phyloP scores from a whole-genome alignment of 1,284 basidiomycete species.

The Uromyces viciae-fabae region DNA sequence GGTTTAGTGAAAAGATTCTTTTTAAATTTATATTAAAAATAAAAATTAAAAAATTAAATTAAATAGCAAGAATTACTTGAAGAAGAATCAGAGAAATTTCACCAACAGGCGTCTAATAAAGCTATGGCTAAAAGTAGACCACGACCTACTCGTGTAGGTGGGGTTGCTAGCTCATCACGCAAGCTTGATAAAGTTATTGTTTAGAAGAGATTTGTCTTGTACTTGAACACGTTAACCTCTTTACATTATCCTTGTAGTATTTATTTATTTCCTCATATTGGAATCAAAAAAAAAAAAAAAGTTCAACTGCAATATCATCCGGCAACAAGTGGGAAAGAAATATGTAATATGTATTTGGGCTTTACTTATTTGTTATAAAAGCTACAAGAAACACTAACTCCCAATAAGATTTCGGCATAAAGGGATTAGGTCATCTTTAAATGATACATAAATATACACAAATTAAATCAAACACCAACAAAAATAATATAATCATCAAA shows the following conservation, averaged over 20 bases:
- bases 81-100: neutral
- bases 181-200: neutral
- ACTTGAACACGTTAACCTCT: neutral
- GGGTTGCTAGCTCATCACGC: neutral
- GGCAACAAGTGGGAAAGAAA: too few relatives aligned
- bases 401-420: neutral
- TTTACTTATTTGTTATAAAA: neutral
- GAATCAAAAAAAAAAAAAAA: neutral
- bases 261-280: neutral
- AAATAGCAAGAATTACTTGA: slow-evolving; percentile 1
- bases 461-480: too few relatives aligned
- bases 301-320: too few relatives aligned
- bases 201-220: too few relatives aligned
- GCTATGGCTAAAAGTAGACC: neutral
- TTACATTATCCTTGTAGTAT: too few relatives aligned
- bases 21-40: neutral
- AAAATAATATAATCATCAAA: too few relatives aligned
- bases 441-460: too few relatives aligned
- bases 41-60: neutral
- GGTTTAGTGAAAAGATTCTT: neutral
- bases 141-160: neutral
- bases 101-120: neutral
- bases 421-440: too few relatives aligned
- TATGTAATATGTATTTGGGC: too few relatives aligned
- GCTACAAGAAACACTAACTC: neutral